A percentile compares a stretch with the other conserved stretches of the same genome.
Evolutionary conservation across 768 basidiomycete genomes (phyloP).

Genomic region (Cantharellus cinnabarinus): DNA sequence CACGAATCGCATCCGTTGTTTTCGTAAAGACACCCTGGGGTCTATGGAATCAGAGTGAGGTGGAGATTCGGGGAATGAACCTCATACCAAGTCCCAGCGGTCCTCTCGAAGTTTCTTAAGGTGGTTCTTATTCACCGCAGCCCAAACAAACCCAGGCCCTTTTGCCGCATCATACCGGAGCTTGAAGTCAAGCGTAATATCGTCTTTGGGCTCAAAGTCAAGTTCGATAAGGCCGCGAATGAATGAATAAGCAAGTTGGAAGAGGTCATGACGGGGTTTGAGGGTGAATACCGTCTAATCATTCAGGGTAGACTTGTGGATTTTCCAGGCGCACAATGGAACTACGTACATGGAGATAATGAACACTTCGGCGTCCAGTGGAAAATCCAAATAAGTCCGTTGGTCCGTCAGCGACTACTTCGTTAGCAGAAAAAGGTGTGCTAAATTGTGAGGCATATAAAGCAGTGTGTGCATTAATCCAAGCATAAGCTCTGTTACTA

Average conservation of each 20-base stretch:
- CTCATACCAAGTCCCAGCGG: constrained; percentile 77
- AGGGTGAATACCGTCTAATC: constrained; percentile 40
- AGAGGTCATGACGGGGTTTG: constrained; percentile 65
- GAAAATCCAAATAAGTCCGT: constrained; percentile 73
- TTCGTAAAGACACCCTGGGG: constrained; percentile 42
- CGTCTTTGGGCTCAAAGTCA: constrained; percentile 46
- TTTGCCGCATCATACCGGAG: constrained; percentile 27
- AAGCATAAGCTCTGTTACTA: constrained; percentile 28
- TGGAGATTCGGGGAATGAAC: not conserved
- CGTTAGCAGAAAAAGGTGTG: constrained; percentile 31
- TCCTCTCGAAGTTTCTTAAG: constrained; percentile 42
- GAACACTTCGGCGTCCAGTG: constrained; percentile 60
- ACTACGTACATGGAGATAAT: constrained; percentile 36
- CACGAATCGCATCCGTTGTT: constrained; percentile 38
- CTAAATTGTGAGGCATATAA: constrained; percentile 59
- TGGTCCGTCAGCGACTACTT: constrained; percentile 44
- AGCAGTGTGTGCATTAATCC: constrained; percentile 38
- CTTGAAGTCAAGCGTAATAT: constrained; percentile 60
- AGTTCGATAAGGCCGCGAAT: constrained; percentile 52
- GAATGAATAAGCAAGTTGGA: constrained; percentile 42
- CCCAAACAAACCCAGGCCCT: constrained; percentile 63
- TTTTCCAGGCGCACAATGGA: not conserved
- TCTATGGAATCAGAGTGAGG: not conserved
- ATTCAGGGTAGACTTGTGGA: not conserved
- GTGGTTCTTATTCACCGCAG: constrained; percentile 61